Percentiles rank a stretch among this genome's conserved stretches.
These are phyloP conservation scores for Penicillium atrosanguineum DNA, from an alignment of 495 filamentous ascomycete genomes.

Conservation along the genomic window DNA sequence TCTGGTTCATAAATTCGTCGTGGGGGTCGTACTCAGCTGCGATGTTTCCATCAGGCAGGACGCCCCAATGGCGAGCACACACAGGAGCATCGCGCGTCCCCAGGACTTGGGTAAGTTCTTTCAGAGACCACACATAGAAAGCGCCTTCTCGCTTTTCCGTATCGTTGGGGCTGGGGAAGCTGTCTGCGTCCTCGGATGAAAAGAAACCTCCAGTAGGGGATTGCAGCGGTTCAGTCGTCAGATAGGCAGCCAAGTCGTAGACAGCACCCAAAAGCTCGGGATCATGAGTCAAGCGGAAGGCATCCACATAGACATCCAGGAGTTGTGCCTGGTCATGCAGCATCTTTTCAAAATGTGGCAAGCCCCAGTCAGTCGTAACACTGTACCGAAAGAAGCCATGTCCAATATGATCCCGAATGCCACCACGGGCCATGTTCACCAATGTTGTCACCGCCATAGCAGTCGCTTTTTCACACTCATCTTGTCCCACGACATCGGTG, in stretches of 20 bases:
- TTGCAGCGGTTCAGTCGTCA: conserved; percentile 64
- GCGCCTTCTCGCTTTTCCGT: conserved; percentile 88
- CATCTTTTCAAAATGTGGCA: conserved; percentile 99
- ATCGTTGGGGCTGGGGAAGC: conserved; percentile 70
- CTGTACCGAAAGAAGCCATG: conserved; percentile 89
- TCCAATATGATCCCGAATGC: conserved; percentile 90
- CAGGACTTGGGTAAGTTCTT: conserved; percentile 80
- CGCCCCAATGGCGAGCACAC: conserved; percentile 81
- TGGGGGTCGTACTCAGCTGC: conserved; percentile 79
- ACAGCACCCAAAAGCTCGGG: conserved; percentile 75
- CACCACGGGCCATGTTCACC: conserved; percentile 77
- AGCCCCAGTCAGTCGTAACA: conserved; percentile 83
- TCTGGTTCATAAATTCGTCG: conserved; percentile 87
- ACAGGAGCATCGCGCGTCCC: conserved; percentile 67
- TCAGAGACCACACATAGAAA: conserved; percentile 91
- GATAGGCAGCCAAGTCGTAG: conserved; percentile 79
- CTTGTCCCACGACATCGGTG: conserved; percentile 77
- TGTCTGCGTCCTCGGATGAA: conserved; percentile 91
- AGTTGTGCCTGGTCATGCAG: conserved; percentile 92
- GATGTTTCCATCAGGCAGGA: conserved; percentile 86
- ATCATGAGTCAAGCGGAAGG: conserved; percentile 70
- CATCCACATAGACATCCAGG: conserved; percentile 82
- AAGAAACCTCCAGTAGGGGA: conserved; percentile 73
- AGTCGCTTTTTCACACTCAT: conserved; percentile 71
- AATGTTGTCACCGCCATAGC: conserved; percentile 83